Base-by-base conservation (phyloP, 768 basidiomycete species). In the Xerocomus brunneocitrinus region DNA sequence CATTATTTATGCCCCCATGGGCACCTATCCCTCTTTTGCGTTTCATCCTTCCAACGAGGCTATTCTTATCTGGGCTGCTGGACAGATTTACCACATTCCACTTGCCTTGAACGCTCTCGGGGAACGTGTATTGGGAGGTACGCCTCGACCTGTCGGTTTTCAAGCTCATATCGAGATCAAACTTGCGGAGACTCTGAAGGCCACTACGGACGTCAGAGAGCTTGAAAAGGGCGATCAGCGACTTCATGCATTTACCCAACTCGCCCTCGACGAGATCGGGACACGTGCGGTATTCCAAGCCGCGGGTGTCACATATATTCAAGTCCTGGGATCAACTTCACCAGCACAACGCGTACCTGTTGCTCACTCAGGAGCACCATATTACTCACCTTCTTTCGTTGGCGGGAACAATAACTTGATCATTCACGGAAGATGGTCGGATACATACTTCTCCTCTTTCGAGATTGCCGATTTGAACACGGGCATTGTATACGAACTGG, bases 11-110 rank as follows among this genome's bases (percentile, higher is more conserved):
- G 84, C 86, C 13, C 87, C 87, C 0, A 88, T 88, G 85, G 85
- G 86, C 10, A 89, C 87, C 38, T 89, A 89, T 58, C 87, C 87
- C 0, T 83, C 85, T 1, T 89, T 85, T 61, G 76, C 86, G 8
- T 89, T 89, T 62, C 52, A 56, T 54, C 53, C 65, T 7, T 61
- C 55, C 28, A 61, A 65, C 24, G 57, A 60, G 22, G 65, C 63
- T 24, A 69, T 89, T 49, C 74, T 89, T 56, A 83, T 89, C 52
- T 89, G 87, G 87, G 84, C 87, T 4, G 79, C 83, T 2, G 87
- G 87, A 3, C 79, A 85, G 53, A 86, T 89, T 25, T 80, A 82
- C 63, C 74, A 71, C 13, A 74, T 89, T 10, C 85, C 87, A 14
- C 69, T 88, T 16, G 12, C 51, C 36, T 24, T 43, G 34, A 65